Evolutionary conservation across 495 filamentous ascomycete genomes (phyloP), one percentile per base, ranked within the genome.

Genomic region (Cetradonia linearis): DNA sequence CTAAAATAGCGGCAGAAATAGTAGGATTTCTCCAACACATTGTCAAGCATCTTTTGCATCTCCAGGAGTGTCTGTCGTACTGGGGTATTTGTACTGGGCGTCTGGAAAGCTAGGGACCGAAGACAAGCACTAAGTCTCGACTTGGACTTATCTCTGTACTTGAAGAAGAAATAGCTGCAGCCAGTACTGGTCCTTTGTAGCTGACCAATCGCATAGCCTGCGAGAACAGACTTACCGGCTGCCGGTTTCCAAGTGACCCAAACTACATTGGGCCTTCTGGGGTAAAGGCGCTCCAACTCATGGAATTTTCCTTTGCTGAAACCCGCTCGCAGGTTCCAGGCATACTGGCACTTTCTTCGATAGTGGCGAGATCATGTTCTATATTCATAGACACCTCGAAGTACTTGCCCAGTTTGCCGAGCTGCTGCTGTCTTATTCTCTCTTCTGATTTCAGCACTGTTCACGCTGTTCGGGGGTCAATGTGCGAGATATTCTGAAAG

Each of bases 121-220:
- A 77, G 69, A 58, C 62, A 73, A 10, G 27, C 44, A 52, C 58
- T 61, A 23, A 74, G 60, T n/a, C 40, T 34, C 11, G 66, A 68
- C 50, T 69, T 73, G 1, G 40, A 42, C 20, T 65, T 60, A 56
- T 73, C 67, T 5, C 68, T 66, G 53, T 71, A 63, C 44, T 67
- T 69, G 65, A 76, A 72, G 67, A 76, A 74, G 55, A 65, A 72
- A 58, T 70, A 73, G 40, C 61, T 64, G 58, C 67, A 73, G n/a
- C 62, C 54, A 5, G 64, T 30, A 37, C n/a, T n/a, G n/a, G n/a
- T n/a, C n/a, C n/a, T n/a, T n/a, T 62, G 36, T 3, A 74, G 57
- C 1, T 68, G 25, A 38, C 64, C 49, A 44, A 73, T 63, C 36
- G 65, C 53, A 65, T 67, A 62, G 38, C 61, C 59, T 14, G 67